Base-by-base conservation (phyloP, 768 basidiomycete genomes). In the Kwoniella pini region DNA sequence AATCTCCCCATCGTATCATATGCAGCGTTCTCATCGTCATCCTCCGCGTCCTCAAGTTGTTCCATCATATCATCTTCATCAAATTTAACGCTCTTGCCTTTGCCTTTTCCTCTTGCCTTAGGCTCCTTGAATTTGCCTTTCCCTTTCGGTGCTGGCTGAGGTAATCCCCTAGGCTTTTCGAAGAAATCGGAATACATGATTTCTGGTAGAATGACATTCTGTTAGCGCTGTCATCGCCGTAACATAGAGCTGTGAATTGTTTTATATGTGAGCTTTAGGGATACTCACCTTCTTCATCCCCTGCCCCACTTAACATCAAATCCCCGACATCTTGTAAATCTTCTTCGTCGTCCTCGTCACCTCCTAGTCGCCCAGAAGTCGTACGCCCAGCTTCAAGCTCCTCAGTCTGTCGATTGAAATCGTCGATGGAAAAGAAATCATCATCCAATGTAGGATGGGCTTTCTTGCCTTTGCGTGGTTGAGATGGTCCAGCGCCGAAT, bases 351-450 rank as follows among this genome's bases (percentile, higher is more conserved):
- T 71, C 76, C 10, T 74, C 76, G 6, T 74, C 72, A 7, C 69
- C 78, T 39, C 83, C 82, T 22, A 89, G 81, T 26, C 79, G 80
- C 19, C 90, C 91, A 69, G 81, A 81, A 2, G 86, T 86, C 10
- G 84, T 82, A 15, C 80, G 81, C 59, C 79, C 83, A 13, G 86
- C 84, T 77, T 95, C 93, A 2, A 86, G 84, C 66, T 84, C 85
- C 75, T 90, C 89, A 1, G 88, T 87, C 75, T 92, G 86, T 2
- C 86, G 83, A 70, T 98, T 96, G 82, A 99, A 99, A 19, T 85
- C 82, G 27, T 85, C 85, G 46, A 99, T 83, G 63, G 88, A 84
- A 79, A 98, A 98, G 81, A 98, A 98, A 13, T 82, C 85, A 74
- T 98, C 95, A 77, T 97, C 88, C 27, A 97, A 83, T 42, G 83